These are phyloP conservation scores for Phytophthora pistaciae DNA, from an alignment of 352 stramenopile species.

Conservation along the genomic window DNA sequence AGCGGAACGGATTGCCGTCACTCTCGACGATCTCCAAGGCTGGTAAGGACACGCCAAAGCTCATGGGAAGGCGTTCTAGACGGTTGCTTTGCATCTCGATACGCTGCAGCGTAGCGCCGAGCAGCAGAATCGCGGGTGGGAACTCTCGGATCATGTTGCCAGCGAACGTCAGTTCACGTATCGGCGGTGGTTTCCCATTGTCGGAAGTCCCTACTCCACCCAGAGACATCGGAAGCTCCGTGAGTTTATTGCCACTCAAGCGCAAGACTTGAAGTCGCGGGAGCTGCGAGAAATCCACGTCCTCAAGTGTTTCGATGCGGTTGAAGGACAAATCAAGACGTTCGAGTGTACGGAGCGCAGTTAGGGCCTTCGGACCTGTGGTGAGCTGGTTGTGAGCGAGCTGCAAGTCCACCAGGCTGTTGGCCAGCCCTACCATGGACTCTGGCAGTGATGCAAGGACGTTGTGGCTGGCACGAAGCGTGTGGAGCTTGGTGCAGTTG, in stretches of 20 bases:
- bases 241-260: conserved; percentile 61
- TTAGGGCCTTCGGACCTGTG: conserved; percentile 36
- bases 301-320: conserved; percentile 52
- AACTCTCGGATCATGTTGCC: conserved; percentile 67
- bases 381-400: conserved; percentile 68
- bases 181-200: conserved; percentile 16
- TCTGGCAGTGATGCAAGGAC: conserved; percentile 44
- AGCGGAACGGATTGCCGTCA: conserved; percentile 81
- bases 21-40: conserved; percentile 58
- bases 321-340: conserved; percentile 80
- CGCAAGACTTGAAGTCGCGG: conserved; percentile 46
- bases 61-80: conserved; percentile 61
- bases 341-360: conserved; percentile 39
- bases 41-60: conserved; percentile 57
- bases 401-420: conserved; percentile 44
- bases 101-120: conserved; percentile 51
- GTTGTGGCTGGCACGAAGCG: conserved; percentile 65
- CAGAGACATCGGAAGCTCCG: conserved; percentile 52
- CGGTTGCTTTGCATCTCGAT: conserved; percentile 82
- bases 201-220: conserved; percentile 23
- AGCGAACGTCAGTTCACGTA: conserved; percentile 68
- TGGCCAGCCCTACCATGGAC: conserved; percentile 42
- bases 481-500: conserved; percentile 46
- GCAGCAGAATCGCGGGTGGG: conserved; percentile 45
- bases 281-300: conserved; percentile 54